A percentile compares a stretch with the other conserved stretches of the same genome.
These are phyloP conservation scores for Baorangia bicolor DNA, from an alignment of 768 basidiomycete genomes.

Conservation along the genomic window DNA sequence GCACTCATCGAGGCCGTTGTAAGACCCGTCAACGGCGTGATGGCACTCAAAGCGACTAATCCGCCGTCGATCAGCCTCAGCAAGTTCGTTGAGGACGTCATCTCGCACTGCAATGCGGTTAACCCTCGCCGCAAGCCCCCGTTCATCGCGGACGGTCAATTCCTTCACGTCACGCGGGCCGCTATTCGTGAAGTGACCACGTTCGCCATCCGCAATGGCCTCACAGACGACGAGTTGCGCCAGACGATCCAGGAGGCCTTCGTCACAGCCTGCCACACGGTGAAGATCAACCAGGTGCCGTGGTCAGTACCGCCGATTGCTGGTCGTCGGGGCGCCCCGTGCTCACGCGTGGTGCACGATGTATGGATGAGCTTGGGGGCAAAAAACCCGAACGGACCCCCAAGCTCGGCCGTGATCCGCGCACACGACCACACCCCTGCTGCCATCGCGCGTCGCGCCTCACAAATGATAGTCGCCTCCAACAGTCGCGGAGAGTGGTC, in stretches of 20 bases:
- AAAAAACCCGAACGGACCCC: neutral
- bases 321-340: neutral
- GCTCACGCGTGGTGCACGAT: neutral
- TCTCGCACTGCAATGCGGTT: neutral
- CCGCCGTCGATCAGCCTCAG: neutral
- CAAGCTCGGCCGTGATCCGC: neutral
- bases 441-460: neutral
- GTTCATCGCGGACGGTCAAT: neutral
- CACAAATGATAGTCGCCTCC: neutral
- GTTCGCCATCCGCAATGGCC: neutral
- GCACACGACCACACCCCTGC: neutral
- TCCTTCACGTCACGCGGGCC: neutral
- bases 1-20: neutral
- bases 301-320: neutral
- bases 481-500: neutral
- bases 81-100: neutral
- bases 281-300: neutral
- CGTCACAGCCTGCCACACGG: neutral
- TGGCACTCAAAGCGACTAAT: neutral
- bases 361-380: neutral
- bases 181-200: neutral
- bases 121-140: neutral
- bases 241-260: no score
- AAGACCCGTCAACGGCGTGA: neutral
- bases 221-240: no score